Conservation (phyloP, 1,284 basidiomycete genomes). For the Vanrija humicola region DNA sequence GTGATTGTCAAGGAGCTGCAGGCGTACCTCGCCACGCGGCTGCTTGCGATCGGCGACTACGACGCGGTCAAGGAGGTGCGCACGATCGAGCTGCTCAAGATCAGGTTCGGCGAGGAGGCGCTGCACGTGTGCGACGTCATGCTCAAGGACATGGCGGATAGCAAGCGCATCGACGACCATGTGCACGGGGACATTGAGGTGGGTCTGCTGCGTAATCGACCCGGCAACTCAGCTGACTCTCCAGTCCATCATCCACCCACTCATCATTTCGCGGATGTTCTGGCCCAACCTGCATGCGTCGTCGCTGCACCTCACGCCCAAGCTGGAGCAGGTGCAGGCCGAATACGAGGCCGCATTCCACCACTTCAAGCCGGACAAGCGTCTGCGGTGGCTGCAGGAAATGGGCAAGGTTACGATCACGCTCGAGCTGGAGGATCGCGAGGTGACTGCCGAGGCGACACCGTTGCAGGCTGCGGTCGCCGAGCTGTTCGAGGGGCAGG, state of each 20-base stretch:
- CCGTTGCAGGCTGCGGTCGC: conserved; percentile 85
- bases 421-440: conserved; percentile 74
- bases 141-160: conserved; percentile 91
- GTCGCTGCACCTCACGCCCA: conserved; percentile 72
- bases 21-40: conserved; percentile 73
- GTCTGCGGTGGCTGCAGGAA: conserved; percentile 76
- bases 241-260: conserved; percentile 71
- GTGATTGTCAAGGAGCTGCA: conserved; percentile 92
- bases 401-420: conserved; percentile 75
- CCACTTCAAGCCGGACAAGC: conserved; percentile 83
- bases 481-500: conserved; percentile 72
- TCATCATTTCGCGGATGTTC: conserved; percentile 85
- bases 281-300: conserved; percentile 79
- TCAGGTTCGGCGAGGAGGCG: conserved; percentile 84
- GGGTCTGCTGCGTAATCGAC: conserved; percentile 27
- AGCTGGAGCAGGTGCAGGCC: conserved; percentile 70
- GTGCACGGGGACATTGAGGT: conserved; percentile 70
- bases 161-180: conserved; percentile 76
- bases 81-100: conserved; percentile 87
- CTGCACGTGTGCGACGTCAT: conserved; percentile 93
- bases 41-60: conserved; percentile 73
- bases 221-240: conserved; percentile 10
- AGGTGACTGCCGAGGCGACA: conserved; percentile 67
- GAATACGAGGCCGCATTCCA: conserved; percentile 71
- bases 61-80: conserved; percentile 80